Evolutionary conservation across 139 green algal genomes (phyloP).

Genomic region (Picochlorum costavermella): DNA sequence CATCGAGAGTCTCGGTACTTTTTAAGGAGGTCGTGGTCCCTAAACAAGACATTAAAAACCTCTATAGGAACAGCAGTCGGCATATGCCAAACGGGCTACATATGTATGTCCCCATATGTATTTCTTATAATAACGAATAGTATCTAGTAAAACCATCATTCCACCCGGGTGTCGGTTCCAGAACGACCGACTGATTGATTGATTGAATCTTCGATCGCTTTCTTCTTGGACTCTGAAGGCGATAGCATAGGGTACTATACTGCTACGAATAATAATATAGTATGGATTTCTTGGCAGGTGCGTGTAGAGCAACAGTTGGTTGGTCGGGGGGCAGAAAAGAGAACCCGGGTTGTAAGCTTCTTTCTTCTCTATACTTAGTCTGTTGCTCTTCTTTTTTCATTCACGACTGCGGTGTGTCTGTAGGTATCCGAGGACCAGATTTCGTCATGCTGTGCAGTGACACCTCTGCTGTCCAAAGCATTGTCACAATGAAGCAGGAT

Average conservation of each 20-base stretch:
- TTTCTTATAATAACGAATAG: no score
- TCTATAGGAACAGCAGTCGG: no score
- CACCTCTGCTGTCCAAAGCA: conserved; percentile 72
- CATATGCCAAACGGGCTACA: no score
- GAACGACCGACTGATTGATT: no score
- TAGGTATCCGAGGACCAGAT: conserved; percentile 67
- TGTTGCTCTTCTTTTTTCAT: background rate
- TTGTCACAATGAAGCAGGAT: conserved; percentile 96
- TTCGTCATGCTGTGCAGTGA: conserved; percentile 95
- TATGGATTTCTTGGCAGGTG: conserved; percentile 5
- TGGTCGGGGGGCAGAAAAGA: background rate
- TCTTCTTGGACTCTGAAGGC: background rate
- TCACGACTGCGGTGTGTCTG: no score
- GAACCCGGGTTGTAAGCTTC: background rate
- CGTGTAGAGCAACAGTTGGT: background rate
- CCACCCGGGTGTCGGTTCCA: no score
- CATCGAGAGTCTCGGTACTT: no score
- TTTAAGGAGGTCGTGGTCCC: no score
- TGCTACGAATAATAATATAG: background rate
- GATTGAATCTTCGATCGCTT: background rate
- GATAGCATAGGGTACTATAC: background rate
- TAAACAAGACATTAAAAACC: no score
- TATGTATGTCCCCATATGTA: no score
- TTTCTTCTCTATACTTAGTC: background rate
- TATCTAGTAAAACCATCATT: no score